A percentile compares a stretch with the other conserved stretches of the same genome.
phyloP scores from a whole-genome alignment of 1,284 basidiomycete species.

The Inonotus hispidus region DNA sequence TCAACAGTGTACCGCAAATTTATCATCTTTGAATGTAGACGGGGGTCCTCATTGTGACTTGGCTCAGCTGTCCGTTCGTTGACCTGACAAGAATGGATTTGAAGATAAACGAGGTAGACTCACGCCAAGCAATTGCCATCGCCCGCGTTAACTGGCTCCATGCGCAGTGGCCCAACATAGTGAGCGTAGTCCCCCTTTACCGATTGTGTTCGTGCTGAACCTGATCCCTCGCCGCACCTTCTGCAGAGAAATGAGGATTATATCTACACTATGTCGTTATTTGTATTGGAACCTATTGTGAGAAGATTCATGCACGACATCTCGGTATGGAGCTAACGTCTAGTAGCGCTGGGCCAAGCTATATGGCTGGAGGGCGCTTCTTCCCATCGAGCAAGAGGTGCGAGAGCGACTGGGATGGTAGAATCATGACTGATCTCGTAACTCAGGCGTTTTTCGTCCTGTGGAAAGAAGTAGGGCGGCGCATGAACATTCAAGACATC shows the following conservation, averaged over 20 bases:
- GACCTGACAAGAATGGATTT: conserved; percentile 1
- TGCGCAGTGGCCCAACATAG: conserved; percentile 29
- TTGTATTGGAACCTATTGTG: conserved; percentile 32
- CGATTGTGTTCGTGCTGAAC: not conserved
- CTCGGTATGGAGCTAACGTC: not conserved
- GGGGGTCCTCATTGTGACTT: conserved; percentile 32
- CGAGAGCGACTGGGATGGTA: not conserved
- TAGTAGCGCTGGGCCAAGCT: conserved; percentile 30
- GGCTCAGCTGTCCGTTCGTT: conserved; percentile 16
- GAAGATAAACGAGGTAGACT: conserved; percentile 26
- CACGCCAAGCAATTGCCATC: conserved; percentile 39
- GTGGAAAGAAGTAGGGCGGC: conserved; percentile 37
- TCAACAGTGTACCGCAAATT: not conserved
- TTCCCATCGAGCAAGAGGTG: conserved; percentile 32
- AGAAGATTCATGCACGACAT: conserved; percentile 3
- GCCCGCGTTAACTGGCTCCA: conserved; percentile 45
- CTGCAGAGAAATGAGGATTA: conserved; percentile 32
- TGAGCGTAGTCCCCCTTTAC: not conserved
- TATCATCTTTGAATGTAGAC: conserved; percentile 28
- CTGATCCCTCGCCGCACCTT: not conserved
- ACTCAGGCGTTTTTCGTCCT: conserved; percentile 35
- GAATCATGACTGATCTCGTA: not conserved
- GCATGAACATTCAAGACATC: conserved; percentile 40
- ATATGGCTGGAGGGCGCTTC: conserved; percentile 34
- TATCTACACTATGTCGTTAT: conserved; percentile 30